A percentile compares a stretch with the other conserved stretches of the same genome.
Conservation (phyloP, 2,329 filamentous ascomycete genomes). For the Paecilomyces fulvus region DNA sequence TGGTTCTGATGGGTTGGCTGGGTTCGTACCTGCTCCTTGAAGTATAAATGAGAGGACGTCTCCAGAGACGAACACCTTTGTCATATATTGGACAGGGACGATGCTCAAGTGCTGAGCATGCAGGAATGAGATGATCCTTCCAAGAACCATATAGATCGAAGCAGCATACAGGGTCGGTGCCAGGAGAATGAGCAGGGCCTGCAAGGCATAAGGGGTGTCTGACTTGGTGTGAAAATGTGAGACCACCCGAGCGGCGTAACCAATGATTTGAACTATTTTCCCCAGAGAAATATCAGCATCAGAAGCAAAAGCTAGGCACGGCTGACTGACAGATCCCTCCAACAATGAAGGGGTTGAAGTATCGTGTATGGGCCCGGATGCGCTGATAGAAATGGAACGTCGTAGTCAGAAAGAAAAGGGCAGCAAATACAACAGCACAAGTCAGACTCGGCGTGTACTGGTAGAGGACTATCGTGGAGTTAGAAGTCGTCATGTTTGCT, state of each 20-base stretch:
- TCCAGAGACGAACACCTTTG: constrained; percentile 12
- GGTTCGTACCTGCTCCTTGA: constrained; percentile 7
- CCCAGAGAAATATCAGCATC: neutral
- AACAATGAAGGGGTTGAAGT: neutral
- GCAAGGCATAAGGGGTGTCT: constrained; percentile 8
- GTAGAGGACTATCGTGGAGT: no score
- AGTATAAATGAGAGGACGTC: constrained; percentile 12
- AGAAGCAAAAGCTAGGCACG: neutral
- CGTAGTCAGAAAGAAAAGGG: neutral
- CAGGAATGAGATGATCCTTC: constrained; percentile 8
- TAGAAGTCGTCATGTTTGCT: no score
- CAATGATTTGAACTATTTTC: neutral
- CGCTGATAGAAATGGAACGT: neutral
- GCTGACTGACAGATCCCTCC: neutral
- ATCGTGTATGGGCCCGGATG: neutral
- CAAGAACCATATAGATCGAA: constrained; percentile 12
- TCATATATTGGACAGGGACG: constrained; percentile 9
- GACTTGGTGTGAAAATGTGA: neutral
- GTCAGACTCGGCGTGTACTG: no score
- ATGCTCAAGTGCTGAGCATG: constrained; percentile 7
- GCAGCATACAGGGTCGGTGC: constrained; percentile 12
- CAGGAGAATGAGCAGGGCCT: constrained; percentile 10
- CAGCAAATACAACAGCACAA: neutral
- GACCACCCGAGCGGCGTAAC: neutral
- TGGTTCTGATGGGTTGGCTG: neutral